Percentiles rank a stretch among this genome's conserved stretches.
Conservation (phyloP, 2,329 filamentous ascomycete genomes). For the Chaetomium sp. region DNA sequence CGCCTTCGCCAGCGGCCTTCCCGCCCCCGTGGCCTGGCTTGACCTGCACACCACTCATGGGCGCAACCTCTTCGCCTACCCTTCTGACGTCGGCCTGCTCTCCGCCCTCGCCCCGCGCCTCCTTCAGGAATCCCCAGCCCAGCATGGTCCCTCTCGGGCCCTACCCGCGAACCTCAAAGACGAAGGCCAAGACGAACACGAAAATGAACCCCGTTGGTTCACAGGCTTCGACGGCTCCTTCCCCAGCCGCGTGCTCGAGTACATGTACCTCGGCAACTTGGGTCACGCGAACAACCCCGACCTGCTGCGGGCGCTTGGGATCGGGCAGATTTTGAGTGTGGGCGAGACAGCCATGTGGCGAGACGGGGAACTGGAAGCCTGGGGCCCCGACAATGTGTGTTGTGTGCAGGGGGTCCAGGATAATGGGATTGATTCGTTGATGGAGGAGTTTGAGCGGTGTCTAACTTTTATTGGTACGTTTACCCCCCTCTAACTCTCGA, state of each 20-base stretch:
- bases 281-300: conserved; percentile 91
- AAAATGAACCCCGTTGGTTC: conserved; percentile 68
- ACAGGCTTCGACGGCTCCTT: conserved; percentile 79
- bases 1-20: conserved; percentile 79
- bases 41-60: conserved; percentile 70
- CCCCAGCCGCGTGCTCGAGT: conserved; percentile 80
- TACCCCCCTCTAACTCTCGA: conserved; percentile 7
- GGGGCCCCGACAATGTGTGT: conserved; percentile 73
- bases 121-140: conserved; percentile 59
- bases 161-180: conserved; percentile 26
- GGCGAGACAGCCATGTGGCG: conserved; percentile 83
- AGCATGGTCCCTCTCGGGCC: conserved; percentile 11
- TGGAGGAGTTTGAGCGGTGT: conserved; percentile 76
- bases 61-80: conserved; percentile 95
- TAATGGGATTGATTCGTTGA: conserved; percentile 91
- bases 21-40: conserved; percentile 82
- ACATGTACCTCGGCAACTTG: conserved; percentile 94
- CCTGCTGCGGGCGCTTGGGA: conserved; percentile 71
- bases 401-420: conserved; percentile 84
- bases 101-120: conserved; percentile 69
- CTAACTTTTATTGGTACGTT: conserved; percentile 84
- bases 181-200: background rate
- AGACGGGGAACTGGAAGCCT: conserved; percentile 60
- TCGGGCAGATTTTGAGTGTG: conserved; percentile 82
- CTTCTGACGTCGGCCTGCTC: conserved; percentile 80